Conservation (phyloP, 768 basidiomycete species). For the Amanita subjunquillea region DNA sequence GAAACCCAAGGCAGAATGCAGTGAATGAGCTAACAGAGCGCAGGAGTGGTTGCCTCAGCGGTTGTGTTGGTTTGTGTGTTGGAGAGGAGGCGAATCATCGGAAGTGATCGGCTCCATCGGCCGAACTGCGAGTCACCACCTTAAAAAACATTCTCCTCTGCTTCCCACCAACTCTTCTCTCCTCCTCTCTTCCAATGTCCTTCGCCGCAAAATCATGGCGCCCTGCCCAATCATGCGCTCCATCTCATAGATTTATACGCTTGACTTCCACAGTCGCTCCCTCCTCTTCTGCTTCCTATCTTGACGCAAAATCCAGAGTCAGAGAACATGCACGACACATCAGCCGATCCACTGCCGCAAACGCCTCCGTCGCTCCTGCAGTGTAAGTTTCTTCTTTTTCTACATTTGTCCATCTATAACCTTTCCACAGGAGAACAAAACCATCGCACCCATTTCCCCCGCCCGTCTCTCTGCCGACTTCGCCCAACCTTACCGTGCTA, state of each 20-base stretch:
- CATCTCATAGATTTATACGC: neutral
- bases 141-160: constrained; percentile 7
- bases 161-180: constrained; percentile 9
- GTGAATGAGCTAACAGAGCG: too few species aligned
- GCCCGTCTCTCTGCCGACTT: constrained; percentile 19
- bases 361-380: constrained; percentile 51
- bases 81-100: too few species aligned
- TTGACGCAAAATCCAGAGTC: constrained; percentile 77
- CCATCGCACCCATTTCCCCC: constrained; percentile 44
- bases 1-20: too few species aligned
- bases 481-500: constrained; percentile 23
- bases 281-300: constrained; percentile 18
- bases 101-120: too few species aligned
- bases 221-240: neutral
- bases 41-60: too few species aligned
- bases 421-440: constrained; percentile 41
- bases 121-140: too few species aligned
- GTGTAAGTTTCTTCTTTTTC: constrained; percentile 33
- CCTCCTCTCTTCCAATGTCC: neutral
- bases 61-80: too few species aligned
- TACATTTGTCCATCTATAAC: neutral
- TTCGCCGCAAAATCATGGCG: neutral
- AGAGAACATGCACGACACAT: constrained; percentile 68
- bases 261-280: neutral
- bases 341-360: constrained; percentile 52